These are phyloP conservation scores for Elsinoe necatrix DNA, from an alignment of 2,329 filamentous ascomycete genomes.

Conservation along the genomic window DNA sequence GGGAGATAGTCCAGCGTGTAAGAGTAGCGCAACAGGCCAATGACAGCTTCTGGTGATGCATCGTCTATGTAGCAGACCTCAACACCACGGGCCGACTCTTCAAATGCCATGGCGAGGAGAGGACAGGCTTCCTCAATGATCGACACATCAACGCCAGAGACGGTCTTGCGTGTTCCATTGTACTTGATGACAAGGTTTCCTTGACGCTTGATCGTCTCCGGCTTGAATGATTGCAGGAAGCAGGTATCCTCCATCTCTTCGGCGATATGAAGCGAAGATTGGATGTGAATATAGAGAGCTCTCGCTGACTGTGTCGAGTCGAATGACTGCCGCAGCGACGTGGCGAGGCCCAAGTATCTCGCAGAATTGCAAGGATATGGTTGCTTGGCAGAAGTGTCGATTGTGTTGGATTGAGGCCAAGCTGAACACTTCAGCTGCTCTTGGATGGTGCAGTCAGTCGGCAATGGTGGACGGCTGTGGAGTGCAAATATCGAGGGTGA, in stretches of 20 bases:
- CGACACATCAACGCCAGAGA: not conserved
- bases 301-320: not conserved
- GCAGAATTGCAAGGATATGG: not conserved
- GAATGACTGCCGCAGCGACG: not conserved
- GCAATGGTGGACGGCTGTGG: not conserved
- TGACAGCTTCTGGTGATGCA: not conserved
- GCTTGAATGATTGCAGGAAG: not conserved
- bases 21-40: not conserved
- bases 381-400: not conserved
- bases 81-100: not conserved
- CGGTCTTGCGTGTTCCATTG: not conserved
- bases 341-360: not conserved
- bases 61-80: slow-evolving; percentile 4
- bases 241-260: not conserved
- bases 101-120: not conserved
- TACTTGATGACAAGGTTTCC: not conserved
- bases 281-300: not conserved
- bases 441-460: not conserved
- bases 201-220: not conserved
- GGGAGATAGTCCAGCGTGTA: slow-evolving; percentile 2
- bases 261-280: not conserved
- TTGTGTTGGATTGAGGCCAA: not conserved
- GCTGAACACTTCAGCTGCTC: not conserved
- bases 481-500: not conserved
- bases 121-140: slow-evolving; percentile 1